Percentiles rank a stretch among this genome's conserved stretches.
These are phyloP conservation scores for Cucumis variabilis DNA, from an alignment of 331 rosid genomes.

Conservation along the genomic window DNA sequence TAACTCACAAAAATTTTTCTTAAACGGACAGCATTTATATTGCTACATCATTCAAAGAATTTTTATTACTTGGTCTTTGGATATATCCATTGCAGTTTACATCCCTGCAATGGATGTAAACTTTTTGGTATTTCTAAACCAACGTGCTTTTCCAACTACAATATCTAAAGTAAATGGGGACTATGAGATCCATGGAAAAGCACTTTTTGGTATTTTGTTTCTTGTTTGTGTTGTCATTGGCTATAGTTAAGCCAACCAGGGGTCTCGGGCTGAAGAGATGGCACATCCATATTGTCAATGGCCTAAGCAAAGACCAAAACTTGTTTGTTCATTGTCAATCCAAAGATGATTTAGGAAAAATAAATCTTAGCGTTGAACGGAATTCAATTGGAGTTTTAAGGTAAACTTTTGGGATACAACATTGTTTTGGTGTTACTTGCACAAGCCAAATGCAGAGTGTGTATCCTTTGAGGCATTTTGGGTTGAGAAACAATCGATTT, in stretches of 20 bases:
- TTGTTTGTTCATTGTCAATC: slow-evolving; percentile 45
- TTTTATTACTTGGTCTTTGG: neutral
- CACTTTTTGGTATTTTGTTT: neutral
- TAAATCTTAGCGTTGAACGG: neutral
- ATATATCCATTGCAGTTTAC: neutral
- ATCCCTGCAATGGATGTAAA: too few species aligned
- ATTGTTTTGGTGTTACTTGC: slow-evolving; percentile 13
- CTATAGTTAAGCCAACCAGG: neutral
- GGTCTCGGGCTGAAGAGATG: slow-evolving; percentile 31
- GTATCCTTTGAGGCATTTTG: neutral
- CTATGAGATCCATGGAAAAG: neutral
- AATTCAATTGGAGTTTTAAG: neutral
- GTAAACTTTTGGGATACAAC: neutral
- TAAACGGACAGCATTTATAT: neutral
- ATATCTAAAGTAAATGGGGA: neutral
- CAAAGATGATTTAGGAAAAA: slow-evolving; percentile 25
- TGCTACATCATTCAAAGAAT: neutral
- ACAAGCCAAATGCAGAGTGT: neutral
- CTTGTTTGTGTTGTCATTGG: neutral
- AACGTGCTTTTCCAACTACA: too few species aligned
- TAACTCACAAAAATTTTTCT: too few species aligned
- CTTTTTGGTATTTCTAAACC: too few species aligned
- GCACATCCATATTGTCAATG: slow-evolving; percentile 44
- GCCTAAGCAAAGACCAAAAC: slow-evolving; percentile 15
- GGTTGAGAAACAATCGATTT: neutral